Percentiles rank a stretch among this genome's conserved stretches.
Conservation (phyloP, 1,284 basidiomycete genomes). For the Singerocomus inundabilis region DNA sequence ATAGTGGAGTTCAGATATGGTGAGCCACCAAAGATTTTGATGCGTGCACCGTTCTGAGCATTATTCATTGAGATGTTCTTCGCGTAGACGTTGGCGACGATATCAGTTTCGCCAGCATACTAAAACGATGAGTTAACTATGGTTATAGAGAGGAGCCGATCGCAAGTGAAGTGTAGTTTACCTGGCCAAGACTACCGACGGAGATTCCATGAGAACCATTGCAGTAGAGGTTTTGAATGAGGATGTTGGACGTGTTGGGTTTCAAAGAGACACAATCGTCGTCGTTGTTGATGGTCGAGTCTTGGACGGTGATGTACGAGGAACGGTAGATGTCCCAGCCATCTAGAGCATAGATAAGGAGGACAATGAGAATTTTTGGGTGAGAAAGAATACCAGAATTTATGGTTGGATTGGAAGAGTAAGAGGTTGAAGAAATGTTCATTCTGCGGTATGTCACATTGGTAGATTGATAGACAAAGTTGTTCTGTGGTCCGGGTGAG, state of each 20-base stretch:
- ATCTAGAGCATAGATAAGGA: constrained; percentile 24
- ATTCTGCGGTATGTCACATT: constrained; percentile 29
- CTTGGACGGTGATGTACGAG: constrained; percentile 37
- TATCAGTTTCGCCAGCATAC: constrained; percentile 48
- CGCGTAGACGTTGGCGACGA: constrained; percentile 46
- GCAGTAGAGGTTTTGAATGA: constrained; percentile 18
- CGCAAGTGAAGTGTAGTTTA: constrained; percentile 1
- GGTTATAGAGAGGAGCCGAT: not conserved
- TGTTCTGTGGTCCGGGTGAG: constrained; percentile 21
- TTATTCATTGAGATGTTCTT: constrained; percentile 48
- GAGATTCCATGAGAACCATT: constrained; percentile 23
- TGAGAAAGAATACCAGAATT: constrained; percentile 19
- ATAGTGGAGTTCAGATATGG: constrained; percentile 18
- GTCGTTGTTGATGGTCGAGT: constrained; percentile 41
- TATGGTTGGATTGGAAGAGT: constrained; percentile 23
- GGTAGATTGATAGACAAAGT: constrained; percentile 29
- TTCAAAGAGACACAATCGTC: constrained; percentile 44
- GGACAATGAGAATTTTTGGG: fast-evolving
- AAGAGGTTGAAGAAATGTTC: constrained; percentile 27
- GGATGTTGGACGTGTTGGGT: constrained; percentile 16
- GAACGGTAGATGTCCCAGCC: constrained; percentile 52
- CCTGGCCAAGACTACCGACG: constrained; percentile 23
- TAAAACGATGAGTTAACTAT: constrained; percentile 16
- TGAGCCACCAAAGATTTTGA: constrained; percentile 45
- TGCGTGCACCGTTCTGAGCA: constrained; percentile 49